Percentiles rank a stretch among this genome's conserved stretches.
These are phyloP conservation scores for Orbilia javanica DNA, from an alignment of 2,329 filamentous ascomycete species.

Conservation along the genomic window DNA sequence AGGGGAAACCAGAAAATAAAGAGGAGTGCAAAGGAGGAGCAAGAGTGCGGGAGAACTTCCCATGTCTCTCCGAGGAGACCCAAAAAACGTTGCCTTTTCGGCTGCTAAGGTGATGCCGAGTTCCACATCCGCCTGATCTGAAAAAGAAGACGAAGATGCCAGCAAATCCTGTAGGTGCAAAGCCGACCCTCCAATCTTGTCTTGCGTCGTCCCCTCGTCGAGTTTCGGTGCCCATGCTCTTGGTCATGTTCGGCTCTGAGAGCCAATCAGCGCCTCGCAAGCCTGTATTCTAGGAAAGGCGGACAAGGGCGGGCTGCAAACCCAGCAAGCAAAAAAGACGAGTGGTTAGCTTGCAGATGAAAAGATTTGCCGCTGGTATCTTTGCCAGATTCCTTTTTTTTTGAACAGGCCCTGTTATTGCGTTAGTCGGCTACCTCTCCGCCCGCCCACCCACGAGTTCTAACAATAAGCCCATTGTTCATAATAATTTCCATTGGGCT, in stretches of 20 bases:
- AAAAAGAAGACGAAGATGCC: slow-evolving; percentile 24
- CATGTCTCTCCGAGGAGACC: not conserved
- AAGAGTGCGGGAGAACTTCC: not conserved
- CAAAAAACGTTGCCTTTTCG: slow-evolving; percentile 2
- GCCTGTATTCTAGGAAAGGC: slow-evolving; percentile 40
- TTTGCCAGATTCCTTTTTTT: slow-evolving; percentile 38
- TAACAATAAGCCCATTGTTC: slow-evolving; percentile 56
- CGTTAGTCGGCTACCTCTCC: slow-evolving; percentile 58
- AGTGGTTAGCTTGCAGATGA: slow-evolving; percentile 50
- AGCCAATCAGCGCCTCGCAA: slow-evolving; percentile 54
- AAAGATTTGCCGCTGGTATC: slow-evolving; percentile 57
- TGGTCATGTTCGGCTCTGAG: slow-evolving; percentile 50
- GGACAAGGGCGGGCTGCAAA: slow-evolving; percentile 45
- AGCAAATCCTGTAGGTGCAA: slow-evolving; percentile 51
- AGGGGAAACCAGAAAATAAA: slow-evolving; percentile 5
- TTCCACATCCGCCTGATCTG: slow-evolving; percentile 39
- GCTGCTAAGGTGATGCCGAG: slow-evolving; percentile 20
- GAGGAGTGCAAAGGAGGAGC: not conserved
- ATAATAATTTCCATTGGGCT: slow-evolving; percentile 55
- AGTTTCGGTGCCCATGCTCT: slow-evolving; percentile 48
- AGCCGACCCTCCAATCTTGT: slow-evolving; percentile 53
- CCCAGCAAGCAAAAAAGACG: slow-evolving; percentile 49
- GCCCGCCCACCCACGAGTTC: slow-evolving; percentile 57
- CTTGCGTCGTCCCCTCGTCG: slow-evolving; percentile 52
- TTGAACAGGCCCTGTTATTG: slow-evolving; percentile 53